Base-by-base conservation (phyloP, 495 filamentous ascomycete genomes). In the Staphylotrichum tortipilum region DNA sequence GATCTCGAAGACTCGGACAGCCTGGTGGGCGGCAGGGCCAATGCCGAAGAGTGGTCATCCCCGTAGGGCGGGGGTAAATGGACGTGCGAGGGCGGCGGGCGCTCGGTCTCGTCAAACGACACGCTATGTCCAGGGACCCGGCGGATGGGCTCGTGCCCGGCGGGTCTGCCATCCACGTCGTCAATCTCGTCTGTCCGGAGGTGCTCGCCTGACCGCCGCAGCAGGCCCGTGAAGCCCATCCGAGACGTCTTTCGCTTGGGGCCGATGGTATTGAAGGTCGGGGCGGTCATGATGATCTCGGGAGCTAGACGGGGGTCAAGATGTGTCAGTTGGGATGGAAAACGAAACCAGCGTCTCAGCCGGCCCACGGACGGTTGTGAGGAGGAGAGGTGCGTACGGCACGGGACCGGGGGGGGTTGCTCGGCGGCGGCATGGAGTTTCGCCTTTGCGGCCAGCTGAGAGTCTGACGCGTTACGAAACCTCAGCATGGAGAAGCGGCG, bases 1-100 rank as follows among this genome's bases (percentile, higher is more conserved):
- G 91, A 95, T 44, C 88, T 81, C 19, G 89, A 95, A 0, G 92
- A 96, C 52, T 96, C 92, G 4, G 92, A 96, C 21, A 88, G 73
- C 34, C 92, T 76, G 44, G 80, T 77, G 37, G 84, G 74, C 2
- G 83, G 81, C 12, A 86, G 74, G 4, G 84, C 78, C 39, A 94
- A 58, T 31, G 82, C 68, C 36, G 85, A 77, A 63, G 73, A 74
- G 4, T 77, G 76, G 45, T 89, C 85, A 50, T 85, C 84, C 43
- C 73, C 71, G 42, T 82, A 83, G 9, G 80, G 73, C 39, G 82
- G 76, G 52, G 83, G 76, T 9, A 69, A 69, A 53, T 64, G 38
- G 0, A 26, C 26, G 23, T 55, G 69, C 15, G 72, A 75, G 1
- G 73, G 79, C 18, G 71, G 72, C 26, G 81, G 70, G 42, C 80